phyloP scores from a whole-genome alignment of 2,329 filamentous ascomycete species.

The Tolypocladium pustulatum region DNA sequence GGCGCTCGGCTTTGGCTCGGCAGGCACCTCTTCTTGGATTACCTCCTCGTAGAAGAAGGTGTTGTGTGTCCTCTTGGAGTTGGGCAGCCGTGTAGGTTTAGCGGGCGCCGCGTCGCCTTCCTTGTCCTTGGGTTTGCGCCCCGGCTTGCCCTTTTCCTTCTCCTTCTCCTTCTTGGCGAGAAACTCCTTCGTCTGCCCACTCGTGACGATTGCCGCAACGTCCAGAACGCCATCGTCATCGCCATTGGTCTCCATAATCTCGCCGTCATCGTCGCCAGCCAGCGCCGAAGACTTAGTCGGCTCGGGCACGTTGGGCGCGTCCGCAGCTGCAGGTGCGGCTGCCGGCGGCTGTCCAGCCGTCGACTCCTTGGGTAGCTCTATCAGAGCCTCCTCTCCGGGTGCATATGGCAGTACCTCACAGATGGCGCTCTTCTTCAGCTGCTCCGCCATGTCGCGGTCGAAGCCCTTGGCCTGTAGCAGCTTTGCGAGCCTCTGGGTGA shows the following conservation, averaged over 20 bases:
- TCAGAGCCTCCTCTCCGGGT: slow-evolving; percentile 30
- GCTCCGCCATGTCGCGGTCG: slow-evolving; percentile 57
- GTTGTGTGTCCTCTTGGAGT: slow-evolving; percentile 59
- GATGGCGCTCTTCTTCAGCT: slow-evolving; percentile 55
- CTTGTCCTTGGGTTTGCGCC: slow-evolving; percentile 40
- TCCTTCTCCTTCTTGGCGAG: slow-evolving; percentile 75
- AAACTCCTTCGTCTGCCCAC: slow-evolving; percentile 72
- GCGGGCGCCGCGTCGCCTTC: slow-evolving; percentile 41
- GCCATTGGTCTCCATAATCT: slow-evolving; percentile 23
- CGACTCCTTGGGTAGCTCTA: slow-evolving; percentile 36
- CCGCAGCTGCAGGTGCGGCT: slow-evolving; percentile 14
- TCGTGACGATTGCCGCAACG: slow-evolving; percentile 75
- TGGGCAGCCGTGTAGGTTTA: slow-evolving; percentile 53
- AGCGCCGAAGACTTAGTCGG: not conserved
- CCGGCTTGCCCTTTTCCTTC: slow-evolving; percentile 60
- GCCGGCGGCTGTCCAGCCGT: slow-evolving; percentile 9
- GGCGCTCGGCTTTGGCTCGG: slow-evolving; percentile 19
- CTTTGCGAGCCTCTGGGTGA: slow-evolving; percentile 64
- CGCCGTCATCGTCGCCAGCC: slow-evolving; percentile 26
- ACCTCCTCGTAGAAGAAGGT: slow-evolving; percentile 66
- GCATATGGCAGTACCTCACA: slow-evolving; percentile 56
- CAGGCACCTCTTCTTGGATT: slow-evolving; percentile 40
- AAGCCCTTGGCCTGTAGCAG: slow-evolving; percentile 53
- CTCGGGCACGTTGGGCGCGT: slow-evolving; percentile 24
- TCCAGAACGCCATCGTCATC: slow-evolving; percentile 67